phyloP scores from a whole-genome alignment of 2,329 filamentous ascomycete genomes.

The Pestalotiopsis fici region DNA sequence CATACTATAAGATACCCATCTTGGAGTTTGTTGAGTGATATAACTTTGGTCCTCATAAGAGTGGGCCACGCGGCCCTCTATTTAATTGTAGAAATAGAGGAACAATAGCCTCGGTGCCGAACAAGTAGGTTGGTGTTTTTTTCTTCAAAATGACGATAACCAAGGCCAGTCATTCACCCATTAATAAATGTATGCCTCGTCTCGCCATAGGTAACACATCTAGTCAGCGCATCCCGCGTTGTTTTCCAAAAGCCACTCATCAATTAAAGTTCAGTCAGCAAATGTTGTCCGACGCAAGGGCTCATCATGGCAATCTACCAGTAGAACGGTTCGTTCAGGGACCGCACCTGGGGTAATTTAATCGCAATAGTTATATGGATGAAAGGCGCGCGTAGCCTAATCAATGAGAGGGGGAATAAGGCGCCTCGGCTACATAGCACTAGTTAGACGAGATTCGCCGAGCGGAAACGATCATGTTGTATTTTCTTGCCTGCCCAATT shows the following conservation, averaged over 20 bases:
- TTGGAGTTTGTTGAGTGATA: neutral
- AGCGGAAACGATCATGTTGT: neutral
- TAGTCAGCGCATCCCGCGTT: constrained; percentile 1
- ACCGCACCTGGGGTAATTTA: neutral
- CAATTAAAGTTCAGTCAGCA: neutral
- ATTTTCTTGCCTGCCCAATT: constrained; percentile 2
- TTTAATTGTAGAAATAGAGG: neutral
- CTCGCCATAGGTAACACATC: neutral
- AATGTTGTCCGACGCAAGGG: neutral
- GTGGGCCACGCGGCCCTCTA: neutral
- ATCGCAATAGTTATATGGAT: neutral
- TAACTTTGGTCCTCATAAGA: neutral
- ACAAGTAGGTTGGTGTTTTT: neutral
- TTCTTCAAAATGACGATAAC: neutral
- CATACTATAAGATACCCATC: too few relatives aligned
- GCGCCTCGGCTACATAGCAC: neutral
- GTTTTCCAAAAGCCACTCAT: neutral
- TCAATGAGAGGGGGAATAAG: neutral
- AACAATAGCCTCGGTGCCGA: neutral
- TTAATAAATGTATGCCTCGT: neutral
- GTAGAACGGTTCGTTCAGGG: neutral
- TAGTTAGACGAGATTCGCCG: neutral
- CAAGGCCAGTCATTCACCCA: neutral
- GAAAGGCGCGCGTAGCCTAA: neutral
- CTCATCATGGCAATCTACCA: neutral